Evolutionary conservation across 2,329 filamentous ascomycete genomes (phyloP).

Genomic region (Paecilomyces dactylethromorphus): DNA sequence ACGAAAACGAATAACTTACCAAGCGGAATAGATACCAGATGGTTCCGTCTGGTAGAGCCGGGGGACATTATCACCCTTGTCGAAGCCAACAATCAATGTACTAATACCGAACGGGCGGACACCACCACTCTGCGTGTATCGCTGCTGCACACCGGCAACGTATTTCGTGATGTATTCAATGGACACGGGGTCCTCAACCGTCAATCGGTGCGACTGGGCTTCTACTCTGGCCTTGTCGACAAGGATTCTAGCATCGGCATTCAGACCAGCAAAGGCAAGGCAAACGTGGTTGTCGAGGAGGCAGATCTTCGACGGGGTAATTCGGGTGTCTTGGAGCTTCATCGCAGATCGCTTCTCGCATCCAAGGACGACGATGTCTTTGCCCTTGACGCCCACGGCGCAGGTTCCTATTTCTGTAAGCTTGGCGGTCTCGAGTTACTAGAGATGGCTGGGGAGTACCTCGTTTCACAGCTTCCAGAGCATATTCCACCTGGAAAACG

Average conservation of each 20-base stretch:
- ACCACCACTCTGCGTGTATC: constrained; percentile 98
- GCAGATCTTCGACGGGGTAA: constrained; percentile 97
- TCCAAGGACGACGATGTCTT: constrained; percentile 88
- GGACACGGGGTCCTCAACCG: constrained; percentile 92
- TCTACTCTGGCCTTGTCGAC: constrained; percentile 97
- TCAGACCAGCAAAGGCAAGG: constrained; percentile 93
- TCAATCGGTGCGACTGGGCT: constrained; percentile 93
- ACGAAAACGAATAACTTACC: constrained; percentile 51
- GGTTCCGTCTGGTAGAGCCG: constrained; percentile 97
- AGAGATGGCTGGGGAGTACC: constrained; percentile 47
- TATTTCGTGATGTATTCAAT: constrained; percentile 99
- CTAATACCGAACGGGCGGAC: constrained; percentile 98
- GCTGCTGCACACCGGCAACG: constrained; percentile 93
- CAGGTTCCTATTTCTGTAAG: constrained; percentile 65
- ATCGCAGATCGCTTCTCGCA: constrained; percentile 99
- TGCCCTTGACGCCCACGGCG: constrained; percentile 93
- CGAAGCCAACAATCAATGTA: constrained; percentile 96
- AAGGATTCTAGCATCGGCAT: constrained; percentile 94
- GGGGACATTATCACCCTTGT: constrained; percentile 81
- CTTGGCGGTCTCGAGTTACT: not conserved
- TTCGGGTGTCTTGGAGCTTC: constrained; percentile 98
- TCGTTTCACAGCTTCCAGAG: constrained; percentile 96
- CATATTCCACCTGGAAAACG: constrained; percentile 99
- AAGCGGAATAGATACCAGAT: constrained; percentile 98
- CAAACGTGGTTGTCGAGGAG: constrained; percentile 93